Evolutionary conservation across 2,329 filamentous ascomycete species (phyloP), one percentile per base, ranked within the genome.

Genomic region (Ceratocystis papillata): DNA sequence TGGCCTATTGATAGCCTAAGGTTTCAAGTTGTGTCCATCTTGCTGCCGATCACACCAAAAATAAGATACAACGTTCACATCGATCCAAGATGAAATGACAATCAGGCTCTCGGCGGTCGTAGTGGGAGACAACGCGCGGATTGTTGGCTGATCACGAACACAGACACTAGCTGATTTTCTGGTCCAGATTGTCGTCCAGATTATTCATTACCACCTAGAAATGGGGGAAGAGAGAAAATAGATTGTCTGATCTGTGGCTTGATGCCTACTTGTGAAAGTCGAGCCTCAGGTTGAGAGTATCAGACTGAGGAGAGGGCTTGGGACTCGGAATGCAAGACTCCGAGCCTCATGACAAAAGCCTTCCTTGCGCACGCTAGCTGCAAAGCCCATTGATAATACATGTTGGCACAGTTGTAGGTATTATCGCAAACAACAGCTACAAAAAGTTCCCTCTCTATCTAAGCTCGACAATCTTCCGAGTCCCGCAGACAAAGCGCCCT

Each of bases 71-170:
- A 10, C 28, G 28, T 30, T n/a, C 25, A n/a, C 12, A 33, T 37
- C 28, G 33, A 30, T 25, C 15, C 53, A 30, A 30, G 22, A 57
- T 57, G 22, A 57, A 57, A 57, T 57, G 53, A 57, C 53, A 59
- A 59, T 59, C 53, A 59, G 28, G 53, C 17, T 33, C 7, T n/a
- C 15, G 28, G 28, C 5, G 10, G 22, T 25, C 17, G 22, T 33
- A 59, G 6, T 28, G 6, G 22, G 28, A 33, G 17, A 59, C 53
- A 33, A 6, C 53, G 37, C 33, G 53, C 28, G 22, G 15, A 37
- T 59, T 59, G 2, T 59, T 30, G 53, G 53, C 22, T 30, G 53
- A 59, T 59, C 53, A 17, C 6, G 53, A 28, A 59, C 53, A 59
- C 28, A 37, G 53, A 59, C 53, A 33, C 53, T 3, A 59, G 15